Conservation (phyloP, 768 basidiomycete species). For the Tremella yokohamensis region DNA sequence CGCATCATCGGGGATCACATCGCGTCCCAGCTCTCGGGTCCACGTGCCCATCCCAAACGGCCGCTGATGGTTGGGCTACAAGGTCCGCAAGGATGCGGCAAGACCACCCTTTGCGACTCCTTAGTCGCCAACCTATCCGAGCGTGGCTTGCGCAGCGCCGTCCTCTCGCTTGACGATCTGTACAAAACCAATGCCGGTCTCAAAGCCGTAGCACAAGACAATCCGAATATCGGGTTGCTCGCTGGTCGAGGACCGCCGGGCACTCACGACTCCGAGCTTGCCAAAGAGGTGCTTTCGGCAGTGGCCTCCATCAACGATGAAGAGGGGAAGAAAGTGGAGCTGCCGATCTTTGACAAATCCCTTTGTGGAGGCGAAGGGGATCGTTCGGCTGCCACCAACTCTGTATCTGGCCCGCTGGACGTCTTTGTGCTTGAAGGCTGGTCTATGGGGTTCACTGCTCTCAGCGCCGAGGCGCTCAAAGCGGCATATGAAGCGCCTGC, state of each 20-base stretch:
- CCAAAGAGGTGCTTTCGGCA: conserved; percentile 56
- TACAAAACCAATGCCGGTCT: conserved; percentile 72
- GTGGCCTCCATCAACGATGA: conserved; percentile 55
- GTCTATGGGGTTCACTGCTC: conserved; percentile 65
- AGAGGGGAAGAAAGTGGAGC: conserved; percentile 11
- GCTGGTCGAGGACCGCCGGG: conserved; percentile 87
- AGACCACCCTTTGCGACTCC: conserved; percentile 70
- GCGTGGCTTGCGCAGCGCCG: conserved; percentile 33
- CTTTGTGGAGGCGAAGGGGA: conserved; percentile 78
- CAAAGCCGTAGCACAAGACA: conserved; percentile 56
- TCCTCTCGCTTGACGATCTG: conserved; percentile 57
- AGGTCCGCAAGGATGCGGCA: conserved; percentile 92
- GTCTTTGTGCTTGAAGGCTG: conserved; percentile 93
- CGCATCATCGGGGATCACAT: conserved; percentile 35
- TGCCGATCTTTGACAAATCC: conserved; percentile 84
- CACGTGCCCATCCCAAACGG: conserved; percentile 11
- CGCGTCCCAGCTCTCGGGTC: conserved; percentile 21
- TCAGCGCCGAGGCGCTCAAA: conserved; percentile 12
- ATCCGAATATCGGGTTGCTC: conserved; percentile 66
- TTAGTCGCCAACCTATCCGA: conserved; percentile 55
- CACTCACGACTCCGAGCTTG: conserved; percentile 78
- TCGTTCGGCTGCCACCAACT: conserved; percentile 57
- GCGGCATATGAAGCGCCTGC: conserved; percentile 7
- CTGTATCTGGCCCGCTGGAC: conserved; percentile 62
- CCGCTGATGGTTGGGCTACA: conserved; percentile 85